Percentiles rank a stretch among this genome's conserved stretches.
Conservation (phyloP, 768 basidiomycete genomes). For the Serpula lacrymans region DNA sequence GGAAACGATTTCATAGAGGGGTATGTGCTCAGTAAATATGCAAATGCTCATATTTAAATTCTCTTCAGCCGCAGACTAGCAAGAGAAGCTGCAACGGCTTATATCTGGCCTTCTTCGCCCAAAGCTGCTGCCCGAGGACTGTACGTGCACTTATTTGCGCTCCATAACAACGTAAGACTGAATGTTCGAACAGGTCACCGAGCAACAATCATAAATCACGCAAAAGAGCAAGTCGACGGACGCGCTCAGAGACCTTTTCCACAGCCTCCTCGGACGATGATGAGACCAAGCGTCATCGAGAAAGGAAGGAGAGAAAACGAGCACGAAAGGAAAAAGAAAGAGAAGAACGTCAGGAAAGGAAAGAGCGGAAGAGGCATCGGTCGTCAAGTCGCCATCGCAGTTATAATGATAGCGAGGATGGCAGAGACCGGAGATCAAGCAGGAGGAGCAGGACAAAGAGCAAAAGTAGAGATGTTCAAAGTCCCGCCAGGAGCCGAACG, state of each 20-base stretch:
- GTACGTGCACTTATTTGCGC: conserved; percentile 40
- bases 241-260: conserved; percentile 40
- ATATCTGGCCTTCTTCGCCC: conserved; percentile 84
- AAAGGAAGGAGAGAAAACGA: conserved; percentile 61
- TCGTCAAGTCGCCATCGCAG: conserved; percentile 28
- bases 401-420: conserved; percentile 35
- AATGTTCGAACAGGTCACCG: conserved; percentile 59
- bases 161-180: no score
- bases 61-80: conserved; percentile 62
- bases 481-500: conserved; percentile 30
- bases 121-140: conserved; percentile 56
- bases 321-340: conserved; percentile 45
- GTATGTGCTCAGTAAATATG: conserved; percentile 34
- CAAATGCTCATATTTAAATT: neutral
- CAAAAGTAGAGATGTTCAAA: conserved; percentile 27
- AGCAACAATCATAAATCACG: conserved; percentile 48
- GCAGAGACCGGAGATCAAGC: conserved; percentile 29
- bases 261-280: conserved; percentile 49
- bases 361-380: conserved; percentile 33
- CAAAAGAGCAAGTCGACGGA: conserved; percentile 57
- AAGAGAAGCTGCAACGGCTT: conserved; percentile 51
- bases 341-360: conserved; percentile 38
- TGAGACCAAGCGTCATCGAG: conserved; percentile 53
- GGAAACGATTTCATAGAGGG: conserved; percentile 61
- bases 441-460: conserved; percentile 28